A percentile compares a stretch with the other conserved stretches of the same genome.
Evolutionary conservation across 2,329 filamentous ascomycete genomes (phyloP).

Genomic region (Colletotrichum musicola): DNA sequence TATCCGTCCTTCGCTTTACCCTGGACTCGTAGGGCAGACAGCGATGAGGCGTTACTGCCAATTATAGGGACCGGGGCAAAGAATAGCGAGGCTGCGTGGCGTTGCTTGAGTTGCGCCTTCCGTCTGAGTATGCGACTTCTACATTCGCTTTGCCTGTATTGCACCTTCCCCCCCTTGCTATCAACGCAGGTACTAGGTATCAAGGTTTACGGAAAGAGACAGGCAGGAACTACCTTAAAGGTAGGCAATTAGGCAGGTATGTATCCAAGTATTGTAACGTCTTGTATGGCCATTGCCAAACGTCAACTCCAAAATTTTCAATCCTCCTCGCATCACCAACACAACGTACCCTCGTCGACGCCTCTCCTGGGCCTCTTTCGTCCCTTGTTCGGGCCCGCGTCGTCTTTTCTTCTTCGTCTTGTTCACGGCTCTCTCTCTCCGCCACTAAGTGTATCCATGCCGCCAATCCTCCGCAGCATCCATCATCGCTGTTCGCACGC

Average conservation of each 20-base stretch:
- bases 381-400: conserved; percentile 22
- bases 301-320: conserved; percentile 3
- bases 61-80: not conserved
- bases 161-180: not conserved
- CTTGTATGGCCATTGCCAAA: not conserved
- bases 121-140: not conserved
- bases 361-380: conserved; percentile 24
- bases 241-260: too few relatives aligned
- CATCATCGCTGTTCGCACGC: conserved; percentile 24
- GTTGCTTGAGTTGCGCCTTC: too few relatives aligned
- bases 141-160: not conserved
- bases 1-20: conserved; percentile 14
- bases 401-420: conserved; percentile 34
- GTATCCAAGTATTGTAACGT: too few relatives aligned
- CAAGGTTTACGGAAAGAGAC: too few relatives aligned
- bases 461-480: conserved; percentile 15
- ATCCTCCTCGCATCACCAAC: not conserved
- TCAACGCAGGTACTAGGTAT: too few relatives aligned
- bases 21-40: conserved; percentile 13
- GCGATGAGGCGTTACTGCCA: too few relatives aligned
- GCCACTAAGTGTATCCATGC: conserved; percentile 13
- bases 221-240: too few relatives aligned
- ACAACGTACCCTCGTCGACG: conserved; percentile 17
- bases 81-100: not conserved
- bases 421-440: conserved; percentile 14